phyloP scores from a whole-genome alignment of 1,284 basidiomycete species.

The Ceraceosorus guamensis region DNA sequence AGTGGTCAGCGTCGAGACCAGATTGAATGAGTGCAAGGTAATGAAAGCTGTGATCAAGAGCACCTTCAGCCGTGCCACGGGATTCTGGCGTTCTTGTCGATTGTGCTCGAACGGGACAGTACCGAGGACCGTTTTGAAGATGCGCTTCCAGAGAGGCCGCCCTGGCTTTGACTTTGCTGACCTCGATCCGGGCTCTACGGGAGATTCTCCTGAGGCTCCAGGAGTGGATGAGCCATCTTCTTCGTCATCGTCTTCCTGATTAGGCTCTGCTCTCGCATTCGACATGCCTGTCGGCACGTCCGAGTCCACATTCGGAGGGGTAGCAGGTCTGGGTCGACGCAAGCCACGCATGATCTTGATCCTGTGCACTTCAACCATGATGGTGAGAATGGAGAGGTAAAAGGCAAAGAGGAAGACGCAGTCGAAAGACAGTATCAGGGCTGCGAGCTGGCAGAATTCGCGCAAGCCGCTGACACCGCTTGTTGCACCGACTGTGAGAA shows the following conservation, averaged over 20 bases:
- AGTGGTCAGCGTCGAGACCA: conserved; percentile 82
- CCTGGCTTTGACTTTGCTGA: conserved; percentile 6
- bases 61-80: conserved; percentile 81
- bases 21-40: conserved; percentile 59
- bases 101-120: conserved; percentile 56
- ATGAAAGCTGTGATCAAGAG: conserved; percentile 59
- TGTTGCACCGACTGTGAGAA: conserved; percentile 77
- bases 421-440: conserved; percentile 74
- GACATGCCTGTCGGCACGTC: conserved; percentile 25
- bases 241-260: neutral
- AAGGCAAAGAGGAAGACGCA: conserved; percentile 84
- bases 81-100: conserved; percentile 58
- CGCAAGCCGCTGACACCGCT: conserved; percentile 80
- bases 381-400: conserved; percentile 74
- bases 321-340: conserved; percentile 26
- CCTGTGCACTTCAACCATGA: conserved; percentile 80
- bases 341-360: conserved; percentile 57
- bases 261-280: conserved; percentile 7
- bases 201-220: conserved; percentile 1
- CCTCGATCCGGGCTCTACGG: neutral
- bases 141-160: conserved; percentile 28
- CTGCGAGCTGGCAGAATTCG: conserved; percentile 91
- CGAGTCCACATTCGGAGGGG: conserved; percentile 37
- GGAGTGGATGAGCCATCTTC: conserved; percentile 9
- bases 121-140: conserved; percentile 30